Evolutionary conservation across 495 filamentous ascomycete species (phyloP).

Genomic region (Elasticomyces elasticus): DNA sequence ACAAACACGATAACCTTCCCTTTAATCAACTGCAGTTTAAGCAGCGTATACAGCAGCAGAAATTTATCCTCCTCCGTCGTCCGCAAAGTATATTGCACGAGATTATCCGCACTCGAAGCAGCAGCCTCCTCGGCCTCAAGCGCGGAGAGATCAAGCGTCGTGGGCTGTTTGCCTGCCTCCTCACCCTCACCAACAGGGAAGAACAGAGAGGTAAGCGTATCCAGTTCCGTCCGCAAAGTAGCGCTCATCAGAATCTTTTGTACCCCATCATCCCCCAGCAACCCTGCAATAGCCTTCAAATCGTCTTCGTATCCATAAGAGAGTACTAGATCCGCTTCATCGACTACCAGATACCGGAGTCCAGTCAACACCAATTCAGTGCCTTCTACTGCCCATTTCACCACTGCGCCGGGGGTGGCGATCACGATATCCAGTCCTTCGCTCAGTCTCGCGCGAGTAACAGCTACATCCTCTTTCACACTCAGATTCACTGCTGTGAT

Average conservation of each 20-base stretch:
- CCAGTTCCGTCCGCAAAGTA: conserved; percentile 76
- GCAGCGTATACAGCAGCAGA: conserved; percentile 82
- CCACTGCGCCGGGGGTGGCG: conserved; percentile 71
- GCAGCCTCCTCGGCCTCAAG: neutral
- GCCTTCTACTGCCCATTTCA: conserved; percentile 57
- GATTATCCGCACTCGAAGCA: conserved; percentile 57
- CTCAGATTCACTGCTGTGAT: conserved; percentile 75
- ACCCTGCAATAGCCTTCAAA: conserved; percentile 63
- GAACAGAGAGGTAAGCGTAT: conserved; percentile 76
- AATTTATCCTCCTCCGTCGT: conserved; percentile 97
- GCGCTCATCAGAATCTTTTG: conserved; percentile 92
- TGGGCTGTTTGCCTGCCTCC: conserved; percentile 57
- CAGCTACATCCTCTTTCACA: conserved; percentile 74
- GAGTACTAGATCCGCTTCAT: conserved; percentile 91
- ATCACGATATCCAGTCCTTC: conserved; percentile 82
- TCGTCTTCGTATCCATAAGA: conserved; percentile 93
- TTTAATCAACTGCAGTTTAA: conserved; percentile 88
- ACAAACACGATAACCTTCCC: conserved; percentile 94
- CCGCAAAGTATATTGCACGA: conserved; percentile 81
- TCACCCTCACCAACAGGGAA: conserved; percentile 34
- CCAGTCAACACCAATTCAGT: conserved; percentile 57
- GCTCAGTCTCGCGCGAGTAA: conserved; percentile 75
- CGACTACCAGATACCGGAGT: conserved; percentile 74
- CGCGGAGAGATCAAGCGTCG: conserved; percentile 59
- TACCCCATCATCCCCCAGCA: conserved; percentile 69